Evolutionary conservation across 2,329 filamentous ascomycete genomes (phyloP).

Genomic region (Clonostachys chloroleuca): DNA sequence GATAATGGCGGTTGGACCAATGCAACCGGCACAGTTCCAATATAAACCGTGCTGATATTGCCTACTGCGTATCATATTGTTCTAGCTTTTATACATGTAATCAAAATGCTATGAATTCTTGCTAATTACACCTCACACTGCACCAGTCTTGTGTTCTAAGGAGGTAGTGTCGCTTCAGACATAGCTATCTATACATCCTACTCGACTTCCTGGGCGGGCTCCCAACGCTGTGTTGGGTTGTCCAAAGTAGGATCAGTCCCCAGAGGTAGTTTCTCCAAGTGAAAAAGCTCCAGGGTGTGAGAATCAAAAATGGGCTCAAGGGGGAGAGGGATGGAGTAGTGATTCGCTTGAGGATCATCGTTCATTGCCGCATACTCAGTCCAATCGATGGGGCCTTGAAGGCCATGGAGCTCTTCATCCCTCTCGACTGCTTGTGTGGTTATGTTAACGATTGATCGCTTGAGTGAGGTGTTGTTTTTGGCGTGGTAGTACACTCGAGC

Average conservation of each 20-base stretch:
- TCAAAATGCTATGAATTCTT: too few relatives aligned
- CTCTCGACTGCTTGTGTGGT: background rate
- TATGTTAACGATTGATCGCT: background rate
- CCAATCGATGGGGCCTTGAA: constrained; percentile 2
- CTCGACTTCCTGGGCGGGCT: background rate
- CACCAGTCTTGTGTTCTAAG: too few relatives aligned
- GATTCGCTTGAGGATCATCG: constrained; percentile 8
- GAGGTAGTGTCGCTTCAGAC: too few relatives aligned
- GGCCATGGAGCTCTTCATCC: background rate
- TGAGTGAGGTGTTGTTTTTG: background rate
- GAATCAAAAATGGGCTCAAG: constrained; percentile 9
- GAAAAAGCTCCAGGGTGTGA: constrained; percentile 6
- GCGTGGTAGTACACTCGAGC: background rate
- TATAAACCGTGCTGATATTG: too few relatives aligned
- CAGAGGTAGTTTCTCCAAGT: constrained; percentile 1
- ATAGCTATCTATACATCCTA: too few relatives aligned
- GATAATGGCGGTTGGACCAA: too few relatives aligned
- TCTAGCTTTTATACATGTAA: too few relatives aligned
- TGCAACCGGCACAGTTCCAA: too few relatives aligned
- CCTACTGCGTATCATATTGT: too few relatives aligned
- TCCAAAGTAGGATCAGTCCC: background rate
- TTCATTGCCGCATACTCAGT: constrained; percentile 1
- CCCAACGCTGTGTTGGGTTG: background rate
- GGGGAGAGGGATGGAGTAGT: constrained; percentile 8
- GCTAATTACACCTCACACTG: too few relatives aligned